These are phyloP conservation scores for Picea glauca DNA, from an alignment of 75 land plant species.

Conservation along the genomic window DNA sequence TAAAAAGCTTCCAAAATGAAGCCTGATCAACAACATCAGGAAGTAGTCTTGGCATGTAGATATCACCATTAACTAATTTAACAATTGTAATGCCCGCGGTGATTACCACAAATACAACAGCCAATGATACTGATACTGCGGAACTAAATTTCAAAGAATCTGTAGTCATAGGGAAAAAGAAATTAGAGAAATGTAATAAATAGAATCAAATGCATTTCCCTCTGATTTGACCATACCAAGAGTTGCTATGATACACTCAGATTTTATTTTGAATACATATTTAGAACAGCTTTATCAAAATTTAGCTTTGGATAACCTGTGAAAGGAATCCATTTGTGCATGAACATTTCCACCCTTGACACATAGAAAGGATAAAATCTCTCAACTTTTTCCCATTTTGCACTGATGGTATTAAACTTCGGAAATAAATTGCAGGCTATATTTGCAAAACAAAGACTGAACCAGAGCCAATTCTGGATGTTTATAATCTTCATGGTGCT, in stretches of 20 bases:
- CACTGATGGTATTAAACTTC: not conserved
- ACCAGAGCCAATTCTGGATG: not conserved
- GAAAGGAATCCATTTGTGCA: not conserved
- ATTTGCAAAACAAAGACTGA: not conserved
- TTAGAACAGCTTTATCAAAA: not conserved
- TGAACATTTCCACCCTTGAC: not conserved
- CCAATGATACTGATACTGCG: conserved; percentile 89
- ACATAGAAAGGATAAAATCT: not conserved
- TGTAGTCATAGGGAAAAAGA: conserved; percentile 15
- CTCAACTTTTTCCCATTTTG: not conserved
- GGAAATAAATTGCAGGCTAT: not conserved
- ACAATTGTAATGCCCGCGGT: conserved; percentile 57
- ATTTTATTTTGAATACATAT: not conserved
- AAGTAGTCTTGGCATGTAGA: conserved; percentile 53
- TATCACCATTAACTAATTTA: conserved; percentile 51
- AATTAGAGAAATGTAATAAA: not conserved
- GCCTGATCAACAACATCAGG: conserved; percentile 53
- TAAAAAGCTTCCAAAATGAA: conserved; percentile 81
- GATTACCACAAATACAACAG: conserved; percentile 80
- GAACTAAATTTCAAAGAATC: conserved; percentile 90
- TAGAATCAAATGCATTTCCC: not conserved
- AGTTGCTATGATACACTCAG: not conserved
- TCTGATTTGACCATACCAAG: not conserved
- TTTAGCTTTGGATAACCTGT: not conserved
- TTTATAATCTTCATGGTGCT: too few relatives aligned